Conservation (phyloP, 345 rosid genomes). For the Salix exigua region DNA sequence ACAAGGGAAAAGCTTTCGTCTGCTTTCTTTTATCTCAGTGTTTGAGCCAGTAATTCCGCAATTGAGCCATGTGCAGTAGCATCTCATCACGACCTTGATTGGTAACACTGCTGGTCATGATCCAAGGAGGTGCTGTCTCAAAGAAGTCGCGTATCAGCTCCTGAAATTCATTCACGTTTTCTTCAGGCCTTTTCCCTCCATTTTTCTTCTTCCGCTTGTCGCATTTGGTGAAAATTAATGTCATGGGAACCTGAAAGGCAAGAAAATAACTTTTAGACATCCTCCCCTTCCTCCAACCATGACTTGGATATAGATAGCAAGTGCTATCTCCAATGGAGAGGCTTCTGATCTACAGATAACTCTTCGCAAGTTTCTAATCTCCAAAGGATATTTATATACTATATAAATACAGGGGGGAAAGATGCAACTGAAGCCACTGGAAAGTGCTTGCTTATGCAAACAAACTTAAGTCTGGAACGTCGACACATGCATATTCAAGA, state of each 20-base stretch:
- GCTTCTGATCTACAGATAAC: not conserved
- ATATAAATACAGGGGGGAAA: not conserved
- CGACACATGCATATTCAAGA: no score
- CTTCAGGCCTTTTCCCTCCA: conserved; percentile 86
- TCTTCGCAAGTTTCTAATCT: not conserved
- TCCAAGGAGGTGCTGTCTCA: conserved; percentile 89
- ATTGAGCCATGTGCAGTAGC: conserved; percentile 89
- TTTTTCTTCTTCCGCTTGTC: conserved; percentile 92
- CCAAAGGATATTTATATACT: not conserved
- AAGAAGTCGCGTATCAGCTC: conserved; percentile 76
- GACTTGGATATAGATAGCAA: not conserved
- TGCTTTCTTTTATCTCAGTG: conserved; percentile 32
- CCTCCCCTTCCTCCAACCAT: not conserved
- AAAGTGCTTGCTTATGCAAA: not conserved
- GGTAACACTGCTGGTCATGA: conserved; percentile 94
- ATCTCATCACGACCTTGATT: conserved; percentile 98
- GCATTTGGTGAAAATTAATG: conserved; percentile 86
- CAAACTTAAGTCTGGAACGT: not conserved
- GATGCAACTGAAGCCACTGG: not conserved
- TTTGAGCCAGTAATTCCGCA: conserved; percentile 91
- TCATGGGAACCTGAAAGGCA: conserved; percentile 74
- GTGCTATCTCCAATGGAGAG: not conserved
- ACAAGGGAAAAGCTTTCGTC: not conserved
- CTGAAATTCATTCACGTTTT: conserved; percentile 69
- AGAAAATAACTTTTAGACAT: not conserved